Evolutionary conservation across 768 basidiomycete genomes (phyloP).

Genomic region (Punctularia strigosozonata): DNA sequence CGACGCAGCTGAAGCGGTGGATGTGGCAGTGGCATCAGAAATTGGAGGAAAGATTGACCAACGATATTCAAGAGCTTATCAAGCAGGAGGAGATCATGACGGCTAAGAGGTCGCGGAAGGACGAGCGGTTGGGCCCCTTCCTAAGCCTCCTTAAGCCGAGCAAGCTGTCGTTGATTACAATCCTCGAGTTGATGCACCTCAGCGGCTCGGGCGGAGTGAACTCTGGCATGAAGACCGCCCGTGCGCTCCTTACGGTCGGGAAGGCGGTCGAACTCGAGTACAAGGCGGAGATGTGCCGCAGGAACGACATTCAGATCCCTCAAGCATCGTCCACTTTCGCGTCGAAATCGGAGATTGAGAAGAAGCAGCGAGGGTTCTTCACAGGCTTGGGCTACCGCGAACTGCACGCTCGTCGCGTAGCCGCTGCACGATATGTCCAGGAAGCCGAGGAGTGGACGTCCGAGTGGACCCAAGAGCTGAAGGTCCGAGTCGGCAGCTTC

Average conservation of each 20-base stretch:
- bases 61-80: slow-evolving; percentile 37
- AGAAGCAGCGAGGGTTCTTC: too few relatives aligned
- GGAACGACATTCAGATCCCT: slow-evolving; percentile 35
- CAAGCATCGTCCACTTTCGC: neutral
- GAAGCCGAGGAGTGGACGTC: slow-evolving; percentile 66
- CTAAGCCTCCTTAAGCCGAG: slow-evolving; percentile 63
- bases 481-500: slow-evolving; percentile 72
- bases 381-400: slow-evolving; percentile 46
- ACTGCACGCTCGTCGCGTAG: slow-evolving; percentile 52
- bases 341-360: slow-evolving; percentile 11
- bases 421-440: slow-evolving; percentile 50
- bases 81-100: slow-evolving; percentile 17
- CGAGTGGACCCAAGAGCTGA: slow-evolving; percentile 69
- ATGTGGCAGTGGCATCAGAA: slow-evolving; percentile 81
- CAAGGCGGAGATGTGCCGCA: slow-evolving; percentile 69
- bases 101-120: neutral
- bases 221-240: slow-evolving; percentile 83
- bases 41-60: slow-evolving; percentile 37
- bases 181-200: slow-evolving; percentile 79
- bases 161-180: slow-evolving; percentile 78
- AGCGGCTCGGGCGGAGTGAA: slow-evolving; percentile 65
- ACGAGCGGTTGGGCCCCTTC: slow-evolving; percentile 49
- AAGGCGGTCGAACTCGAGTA: slow-evolving; percentile 85
- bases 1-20: slow-evolving; percentile 51
- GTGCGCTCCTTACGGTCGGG: slow-evolving; percentile 71